Evolutionary conservation across 2,329 filamentous ascomycete species (phyloP), one percentile per base, ranked within the genome.

Genomic region (Hypoxylon sp.): DNA sequence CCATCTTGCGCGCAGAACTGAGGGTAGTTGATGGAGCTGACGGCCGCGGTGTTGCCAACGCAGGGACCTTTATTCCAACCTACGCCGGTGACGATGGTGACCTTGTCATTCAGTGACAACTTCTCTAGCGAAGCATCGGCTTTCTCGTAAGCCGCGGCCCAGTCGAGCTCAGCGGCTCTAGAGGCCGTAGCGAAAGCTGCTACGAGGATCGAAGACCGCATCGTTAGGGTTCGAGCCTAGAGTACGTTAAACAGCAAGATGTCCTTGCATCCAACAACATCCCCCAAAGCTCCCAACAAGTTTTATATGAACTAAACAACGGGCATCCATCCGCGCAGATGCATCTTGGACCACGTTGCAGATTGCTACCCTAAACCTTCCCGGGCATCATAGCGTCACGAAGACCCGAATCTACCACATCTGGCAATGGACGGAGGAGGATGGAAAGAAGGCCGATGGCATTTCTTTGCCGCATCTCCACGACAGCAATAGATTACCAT

Each of bases 1-100:
- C 89, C 89, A 64, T 96, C 90, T 65, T 94, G 89, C 19, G 94
- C 74, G 70, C 89, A 94, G 21, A 93, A 74, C 36, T 82, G 79
- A 0, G 89, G 90, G 63, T 91, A 92, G 50, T 79, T 78, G 57
- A 83, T 81, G 9, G 77, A 74, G 21, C 73, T 69, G 15, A 83
- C 77, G 19, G 83, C 73, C 4, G 76, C 74, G 11, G 81, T 85
- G 65, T 86, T 86, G 29, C 83, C 83, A 5, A 87, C 84, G 63
- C 87, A 89, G 53, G 84, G 79, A 0, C 83, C 86, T 73, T 88
- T 88, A 62, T 79, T 75, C 88, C 88, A 92, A 15, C 90, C 89
- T 3, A 84, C 81, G 8, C 90, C 90, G 0, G 88, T 89, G 3
- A 89, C 91, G 51, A 94, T 78, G 64, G 87, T 88, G 63, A 93